phyloP scores from a whole-genome alignment of 805 yeast species.

The Maudiozyma barnettii region DNA sequence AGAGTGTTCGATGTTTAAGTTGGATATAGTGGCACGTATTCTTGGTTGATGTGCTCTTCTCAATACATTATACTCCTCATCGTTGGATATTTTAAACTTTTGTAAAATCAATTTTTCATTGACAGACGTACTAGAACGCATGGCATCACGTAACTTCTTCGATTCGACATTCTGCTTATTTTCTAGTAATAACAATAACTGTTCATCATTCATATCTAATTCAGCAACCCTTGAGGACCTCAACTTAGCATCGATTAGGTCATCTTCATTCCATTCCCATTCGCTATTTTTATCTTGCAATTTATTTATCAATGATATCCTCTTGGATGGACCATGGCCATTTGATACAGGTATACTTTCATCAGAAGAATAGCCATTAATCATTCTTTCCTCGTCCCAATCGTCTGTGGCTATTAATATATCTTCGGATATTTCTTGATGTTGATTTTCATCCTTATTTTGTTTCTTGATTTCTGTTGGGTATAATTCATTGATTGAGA shows the following conservation, averaged over 20 bases:
- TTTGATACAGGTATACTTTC: not conserved
- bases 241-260: constrained; percentile 63
- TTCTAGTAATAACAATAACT: constrained; percentile 48
- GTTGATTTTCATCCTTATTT: constrained; percentile 12
- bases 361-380: constrained; percentile 34
- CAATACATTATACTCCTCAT: constrained; percentile 70
- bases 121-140: constrained; percentile 30
- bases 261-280: constrained; percentile 41
- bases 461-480: constrained; percentile 10
- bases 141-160: not conserved
- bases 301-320: constrained; percentile 3
- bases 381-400: constrained; percentile 63
- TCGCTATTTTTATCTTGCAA: constrained; percentile 23
- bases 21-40: constrained; percentile 86
- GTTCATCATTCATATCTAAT: constrained; percentile 83
- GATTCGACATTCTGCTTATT: constrained; percentile 3
- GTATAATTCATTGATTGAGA: constrained; percentile 16
- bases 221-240: constrained; percentile 21
- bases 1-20: constrained; percentile 83
- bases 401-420: constrained; percentile 60
- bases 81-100: constrained; percentile 82
- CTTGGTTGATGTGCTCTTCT: constrained; percentile 83
- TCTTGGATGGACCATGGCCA: too few species aligned
- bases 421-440: constrained; percentile 38
- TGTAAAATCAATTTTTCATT: constrained; percentile 44